These are phyloP conservation scores for Heteromeles arbutifolia DNA, from an alignment of 306 rosid genomes.

Conservation along the genomic window DNA sequence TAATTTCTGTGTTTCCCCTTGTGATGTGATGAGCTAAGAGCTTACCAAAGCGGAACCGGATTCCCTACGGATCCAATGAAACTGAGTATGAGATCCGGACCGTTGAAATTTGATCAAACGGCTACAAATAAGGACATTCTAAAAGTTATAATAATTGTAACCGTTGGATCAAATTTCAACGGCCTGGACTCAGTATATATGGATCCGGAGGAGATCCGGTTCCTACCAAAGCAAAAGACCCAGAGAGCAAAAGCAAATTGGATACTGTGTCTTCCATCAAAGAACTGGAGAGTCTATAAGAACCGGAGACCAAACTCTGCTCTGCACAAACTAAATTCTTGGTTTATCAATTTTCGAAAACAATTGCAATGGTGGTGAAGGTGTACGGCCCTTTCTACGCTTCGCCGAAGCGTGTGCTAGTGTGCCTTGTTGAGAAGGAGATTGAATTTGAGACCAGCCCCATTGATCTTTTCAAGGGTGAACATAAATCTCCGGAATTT, in stretches of 20 bases:
- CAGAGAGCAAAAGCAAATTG: neutral
- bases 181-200: too few species aligned
- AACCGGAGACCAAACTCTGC: neutral
- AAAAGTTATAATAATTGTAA: too few species aligned
- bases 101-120: too few species aligned
- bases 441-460: conserved; percentile 39
- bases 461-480: conserved; percentile 17
- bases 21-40: neutral
- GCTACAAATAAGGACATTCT: too few species aligned
- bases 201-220: too few species aligned
- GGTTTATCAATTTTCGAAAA: neutral
- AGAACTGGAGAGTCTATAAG: neutral
- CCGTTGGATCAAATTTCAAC: too few species aligned
- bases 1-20: neutral
- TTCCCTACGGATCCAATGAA: too few species aligned
- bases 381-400: conserved; percentile 36
- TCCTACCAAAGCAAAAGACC: neutral
- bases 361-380: conserved; percentile 34
- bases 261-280: neutral
- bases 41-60: too few species aligned
- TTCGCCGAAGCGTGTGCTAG: conserved; percentile 27
- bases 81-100: too few species aligned
- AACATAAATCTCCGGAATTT: conserved; percentile 31
- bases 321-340: neutral
- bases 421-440: conserved; percentile 34